Base-by-base conservation (phyloP, 2,329 filamentous ascomycete species). In the Lecanicillium sp. region DNA sequence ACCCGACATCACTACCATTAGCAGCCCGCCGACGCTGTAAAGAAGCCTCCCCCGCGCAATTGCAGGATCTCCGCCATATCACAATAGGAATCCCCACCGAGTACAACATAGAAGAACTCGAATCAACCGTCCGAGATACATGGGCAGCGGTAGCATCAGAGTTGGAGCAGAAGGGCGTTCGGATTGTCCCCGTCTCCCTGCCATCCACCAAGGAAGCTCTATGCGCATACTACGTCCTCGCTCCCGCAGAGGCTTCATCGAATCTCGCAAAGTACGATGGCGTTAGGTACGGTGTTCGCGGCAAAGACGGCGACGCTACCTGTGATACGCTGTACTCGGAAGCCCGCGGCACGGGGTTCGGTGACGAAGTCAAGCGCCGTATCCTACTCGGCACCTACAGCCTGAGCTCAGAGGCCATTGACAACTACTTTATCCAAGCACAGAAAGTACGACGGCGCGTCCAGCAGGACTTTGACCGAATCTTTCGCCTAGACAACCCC, bases 241-340 rank as follows among this genome's bases (percentile, higher is more conserved):
- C 92, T 1, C 87, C 92, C 0, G 90, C 92, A 13, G 92, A 98
- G 62, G 92, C 92, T 4, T 87, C 87, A 2, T 97, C 90, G 13
- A 98, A 98, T 53, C 76, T 98, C 3, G 87, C 92, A 41, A 96
- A 94, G 58, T 98, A 96, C 59, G 94, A 98, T 52, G 92, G 92
- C 15, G 79, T 97, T n/a, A 83, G 92, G 10, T 98, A 94, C 60
- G 92, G 92, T 2, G 70, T 68, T 15, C 72, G 79, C 20, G 64
- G 64, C 5, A 54, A 59, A 2, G 58, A 63, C 9, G 71, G 68
- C 33, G 69, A 80, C 43, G 77, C 72, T 5, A 68, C 66, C 10
- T 71, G 72, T 8, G 71, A 74, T n/a, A 73, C 79, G 1, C 68
- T 94, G 2, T 97, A 92, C 58, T 79, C 88, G 0, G 69, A 72